Evolutionary conservation across 2,329 filamentous ascomycete species (phyloP).

Genomic region (Hansfordia pulvinata): DNA sequence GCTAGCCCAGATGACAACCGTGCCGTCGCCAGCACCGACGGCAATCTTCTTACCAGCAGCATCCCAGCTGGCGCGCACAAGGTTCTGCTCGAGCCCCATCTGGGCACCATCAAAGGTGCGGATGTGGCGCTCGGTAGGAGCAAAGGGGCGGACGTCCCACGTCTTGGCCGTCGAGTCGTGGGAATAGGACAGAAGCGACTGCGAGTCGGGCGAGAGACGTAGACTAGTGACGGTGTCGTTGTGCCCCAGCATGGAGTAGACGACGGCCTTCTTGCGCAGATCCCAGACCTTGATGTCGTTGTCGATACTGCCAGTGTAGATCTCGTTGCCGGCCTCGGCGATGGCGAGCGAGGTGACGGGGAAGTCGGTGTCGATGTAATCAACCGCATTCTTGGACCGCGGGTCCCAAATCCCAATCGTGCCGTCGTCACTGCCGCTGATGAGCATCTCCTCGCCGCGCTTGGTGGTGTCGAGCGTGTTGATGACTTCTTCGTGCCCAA

Average conservation of each 20-base stretch:
- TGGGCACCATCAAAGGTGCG: conserved; percentile 88
- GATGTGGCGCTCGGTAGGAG: conserved; percentile 72
- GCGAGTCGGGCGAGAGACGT: conserved; percentile 82
- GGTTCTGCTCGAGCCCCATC: conserved; percentile 77
- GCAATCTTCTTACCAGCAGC: conserved; percentile 73
- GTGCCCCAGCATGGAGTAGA: conserved; percentile 82
- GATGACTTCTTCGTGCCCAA: conserved; percentile 92
- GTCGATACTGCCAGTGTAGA: conserved; percentile 90
- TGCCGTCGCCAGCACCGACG: conserved; percentile 80
- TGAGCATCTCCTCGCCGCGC: conserved; percentile 77
- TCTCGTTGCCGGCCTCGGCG: conserved; percentile 88
- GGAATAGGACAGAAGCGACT: conserved; percentile 78
- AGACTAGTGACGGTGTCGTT: conserved; percentile 86
- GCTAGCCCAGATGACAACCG: conserved; percentile 80
- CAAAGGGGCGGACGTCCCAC: conserved; percentile 94
- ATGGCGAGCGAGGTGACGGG: conserved; percentile 84
- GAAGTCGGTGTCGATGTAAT: conserved; percentile 82
- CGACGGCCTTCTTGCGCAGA: conserved; percentile 75
- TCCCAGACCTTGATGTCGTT: conserved; percentile 98
- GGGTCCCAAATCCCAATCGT: conserved; percentile 95
- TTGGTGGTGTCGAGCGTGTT: conserved; percentile 82
- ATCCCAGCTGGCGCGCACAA: conserved; percentile 86
- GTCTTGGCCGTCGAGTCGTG: conserved; percentile 91
- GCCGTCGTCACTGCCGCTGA: conserved; percentile 89
- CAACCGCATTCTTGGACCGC: conserved; percentile 72